Evolutionary conservation across 805 yeast genomes (phyloP), one percentile per base, ranked within the genome.

Genomic region (Candida caryicola): DNA sequence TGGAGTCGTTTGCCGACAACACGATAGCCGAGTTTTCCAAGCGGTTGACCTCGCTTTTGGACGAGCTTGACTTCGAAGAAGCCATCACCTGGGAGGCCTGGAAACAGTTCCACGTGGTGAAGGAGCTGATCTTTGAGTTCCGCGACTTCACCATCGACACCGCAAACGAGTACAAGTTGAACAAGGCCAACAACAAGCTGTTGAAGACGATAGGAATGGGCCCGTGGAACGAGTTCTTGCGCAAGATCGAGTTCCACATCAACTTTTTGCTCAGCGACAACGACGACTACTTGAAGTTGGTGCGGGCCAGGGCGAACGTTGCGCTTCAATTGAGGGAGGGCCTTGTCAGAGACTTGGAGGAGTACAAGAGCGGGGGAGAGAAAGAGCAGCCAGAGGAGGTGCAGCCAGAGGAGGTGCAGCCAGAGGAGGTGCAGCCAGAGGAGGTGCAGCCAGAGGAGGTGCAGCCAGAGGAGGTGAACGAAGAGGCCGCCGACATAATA

Each of bases 1-100:
- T 81, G 54, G 90, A 84, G 56, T 84, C 84, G 44, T 85, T 84
- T 68, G 80, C 82, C 4, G 89, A 83, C 38, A 74, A 78, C 5
- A 71, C 85, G 19, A 70, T 83, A 38, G 71, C 64, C 47, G 87
- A 82, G 47, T 83, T 81, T 62, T 74, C 84, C 5, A 74, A 75
- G 36, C 73, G 77, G 41, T 70, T 84, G 52, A 73, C 80, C 36
- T 62, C 65, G 15, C 46, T 63, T 39, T 45, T 79, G 79, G 72
- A 57, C 58, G 21, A 77, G 74, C 44, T 81, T 85, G 43, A 46
- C 6, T 33, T 47, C 28, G 46, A 44, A 12, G 60, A 52, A 26
- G 46, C 49, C n/a, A 31, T 49, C 35, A 40, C 46, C 15, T 57
- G 62, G 62, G 31, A 39, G 7, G 49, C 60, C 1, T 57, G 62